Conservation (phyloP, 495 filamentous ascomycete genomes). For the Sabuloglossum arenarium region DNA sequence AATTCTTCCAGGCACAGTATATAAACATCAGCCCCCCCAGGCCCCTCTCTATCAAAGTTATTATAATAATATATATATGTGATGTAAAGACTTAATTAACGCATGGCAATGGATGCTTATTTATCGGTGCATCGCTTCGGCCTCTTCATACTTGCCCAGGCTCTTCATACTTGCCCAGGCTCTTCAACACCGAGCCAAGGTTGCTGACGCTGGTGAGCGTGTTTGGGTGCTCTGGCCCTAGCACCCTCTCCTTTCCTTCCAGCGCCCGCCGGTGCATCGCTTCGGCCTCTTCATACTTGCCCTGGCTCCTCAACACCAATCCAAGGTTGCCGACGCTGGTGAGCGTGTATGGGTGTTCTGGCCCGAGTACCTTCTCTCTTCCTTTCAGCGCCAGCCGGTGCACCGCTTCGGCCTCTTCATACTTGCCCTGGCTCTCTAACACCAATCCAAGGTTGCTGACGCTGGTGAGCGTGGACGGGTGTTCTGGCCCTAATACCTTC, state of each 20-base stretch:
- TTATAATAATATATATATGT: too few species aligned
- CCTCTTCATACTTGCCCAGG: too few species aligned
- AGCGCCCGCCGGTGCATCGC: background rate
- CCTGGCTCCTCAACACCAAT: background rate
- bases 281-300: background rate
- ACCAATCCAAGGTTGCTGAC: background rate
- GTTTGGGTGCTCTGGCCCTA: slow-evolving; percentile 1
- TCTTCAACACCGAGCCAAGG: background rate
- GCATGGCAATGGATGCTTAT: too few species aligned
- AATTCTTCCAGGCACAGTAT: too few species aligned
- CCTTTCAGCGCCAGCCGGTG: background rate
- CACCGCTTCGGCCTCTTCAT: background rate
- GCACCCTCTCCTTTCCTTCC: background rate
- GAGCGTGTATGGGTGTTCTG: slow-evolving; percentile 1
- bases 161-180: too few species aligned
- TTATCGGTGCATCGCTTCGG: too few species aligned
- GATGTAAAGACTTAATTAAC: too few species aligned
- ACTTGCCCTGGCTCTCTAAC: background rate
- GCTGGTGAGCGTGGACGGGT: background rate
- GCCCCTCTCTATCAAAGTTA: too few species aligned
- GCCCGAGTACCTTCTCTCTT: background rate
- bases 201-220: slow-evolving; percentile 1
- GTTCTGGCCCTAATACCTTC: slow-evolving; percentile 2
- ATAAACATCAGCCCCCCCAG: too few species aligned
- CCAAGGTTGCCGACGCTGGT: background rate